Conservation (phyloP, 2,329 filamentous ascomycete species). For the Domatiomyces globalis region DNA sequence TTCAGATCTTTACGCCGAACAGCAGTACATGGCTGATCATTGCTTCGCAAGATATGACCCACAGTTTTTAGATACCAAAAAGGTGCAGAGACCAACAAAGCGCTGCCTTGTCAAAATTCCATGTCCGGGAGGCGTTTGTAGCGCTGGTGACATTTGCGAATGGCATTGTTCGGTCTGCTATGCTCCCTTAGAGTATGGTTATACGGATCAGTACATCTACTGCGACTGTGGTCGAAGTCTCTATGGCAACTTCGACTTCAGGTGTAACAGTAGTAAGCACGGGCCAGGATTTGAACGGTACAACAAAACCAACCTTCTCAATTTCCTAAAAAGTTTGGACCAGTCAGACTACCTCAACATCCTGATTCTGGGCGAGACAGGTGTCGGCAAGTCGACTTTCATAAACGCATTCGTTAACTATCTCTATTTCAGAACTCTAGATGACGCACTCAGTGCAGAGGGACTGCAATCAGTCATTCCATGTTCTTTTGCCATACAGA, state of each 20-base stretch:
- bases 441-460: slow-evolving; percentile 24
- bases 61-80: slow-evolving; percentile 8
- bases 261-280: slow-evolving; percentile 21
- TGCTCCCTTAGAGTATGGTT: slow-evolving; percentile 20
- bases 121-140: slow-evolving; percentile 22
- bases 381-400: slow-evolving; percentile 37
- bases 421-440: slow-evolving; percentile 26
- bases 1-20: slow-evolving; percentile 13
- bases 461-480: slow-evolving; percentile 27
- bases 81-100: slow-evolving; percentile 18
- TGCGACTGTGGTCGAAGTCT: slow-evolving; percentile 26
- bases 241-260: slow-evolving; percentile 21
- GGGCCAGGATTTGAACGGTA: slow-evolving; percentile 14
- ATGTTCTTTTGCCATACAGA: slow-evolving; percentile 27
- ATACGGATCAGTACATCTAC: slow-evolving; percentile 23
- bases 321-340: slow-evolving; percentile 1
- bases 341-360: slow-evolving; percentile 28
- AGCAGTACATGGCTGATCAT: slow-evolving; percentile 14
- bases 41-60: slow-evolving; percentile 14
- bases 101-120: slow-evolving; percentile 21
- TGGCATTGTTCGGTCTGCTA: slow-evolving; percentile 20
- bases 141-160: slow-evolving; percentile 4
- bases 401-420: slow-evolving; percentile 26
- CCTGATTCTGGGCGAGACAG: slow-evolving; percentile 35
- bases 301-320: slow-evolving; percentile 9